Percentiles rank a stretch among this genome's conserved stretches.
phyloP scores from a whole-genome alignment of 2,329 filamentous ascomycete species.

The Claviceps monticola region DNA sequence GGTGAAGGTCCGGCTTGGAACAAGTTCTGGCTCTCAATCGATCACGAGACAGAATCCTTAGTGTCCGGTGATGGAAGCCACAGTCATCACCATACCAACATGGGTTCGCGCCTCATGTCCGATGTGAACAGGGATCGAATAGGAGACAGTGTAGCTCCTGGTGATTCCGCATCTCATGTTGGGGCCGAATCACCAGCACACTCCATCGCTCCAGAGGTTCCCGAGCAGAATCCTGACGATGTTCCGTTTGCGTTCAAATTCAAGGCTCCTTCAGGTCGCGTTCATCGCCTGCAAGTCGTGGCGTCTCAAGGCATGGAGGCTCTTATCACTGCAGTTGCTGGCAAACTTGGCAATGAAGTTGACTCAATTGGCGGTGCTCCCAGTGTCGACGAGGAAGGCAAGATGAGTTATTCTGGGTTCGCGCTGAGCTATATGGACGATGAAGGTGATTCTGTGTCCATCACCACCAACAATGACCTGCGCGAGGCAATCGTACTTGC shows the following conservation, averaged over 20 bases:
- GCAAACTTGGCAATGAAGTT: conserved; percentile 74
- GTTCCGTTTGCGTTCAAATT: conserved; percentile 95
- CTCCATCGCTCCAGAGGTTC: conserved; percentile 39
- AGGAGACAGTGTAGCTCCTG: conserved; percentile 73
- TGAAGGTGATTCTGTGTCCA: conserved; percentile 90
- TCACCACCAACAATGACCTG: conserved; percentile 89
- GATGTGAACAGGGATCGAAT: conserved; percentile 59
- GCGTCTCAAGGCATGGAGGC: conserved; percentile 68
- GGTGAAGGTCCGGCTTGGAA: conserved; percentile 97
- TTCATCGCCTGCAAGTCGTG: conserved; percentile 79
- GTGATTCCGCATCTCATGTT: conserved; percentile 88
- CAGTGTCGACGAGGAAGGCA: conserved; percentile 67
- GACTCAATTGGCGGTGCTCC: conserved; percentile 74
- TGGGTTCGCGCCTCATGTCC: conserved; percentile 63
- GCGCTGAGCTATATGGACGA: conserved; percentile 94
- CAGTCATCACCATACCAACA: conserved; percentile 49
- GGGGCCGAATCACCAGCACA: conserved; percentile 66
- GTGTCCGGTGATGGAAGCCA: conserved; percentile 82
- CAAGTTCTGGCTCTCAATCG: conserved; percentile 96
- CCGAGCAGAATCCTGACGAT: conserved; percentile 50
- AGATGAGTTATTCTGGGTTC: conserved; percentile 63
- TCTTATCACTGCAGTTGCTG: conserved; percentile 61
- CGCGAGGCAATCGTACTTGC: conserved; percentile 80
- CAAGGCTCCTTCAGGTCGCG: conserved; percentile 88
- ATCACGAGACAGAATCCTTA: conserved; percentile 91